A percentile compares a stretch with the other conserved stretches of the same genome.
These are phyloP conservation scores for Populus hybrid DNA, from an alignment of 441 rosid genomes.

Conservation along the genomic window DNA sequence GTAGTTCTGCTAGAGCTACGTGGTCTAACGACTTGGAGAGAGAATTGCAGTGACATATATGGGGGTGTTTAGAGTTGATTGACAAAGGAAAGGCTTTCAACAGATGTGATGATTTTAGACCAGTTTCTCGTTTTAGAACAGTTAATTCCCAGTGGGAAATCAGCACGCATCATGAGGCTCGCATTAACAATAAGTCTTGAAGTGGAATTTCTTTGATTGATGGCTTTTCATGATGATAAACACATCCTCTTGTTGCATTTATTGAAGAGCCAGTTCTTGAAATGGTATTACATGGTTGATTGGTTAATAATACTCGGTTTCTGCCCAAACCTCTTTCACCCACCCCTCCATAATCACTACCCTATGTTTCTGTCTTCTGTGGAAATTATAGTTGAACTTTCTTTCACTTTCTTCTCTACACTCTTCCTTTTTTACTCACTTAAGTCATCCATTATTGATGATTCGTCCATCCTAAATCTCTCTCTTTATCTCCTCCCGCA, in stretches of 20 bases:
- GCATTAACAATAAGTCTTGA: slow-evolving; percentile 13
- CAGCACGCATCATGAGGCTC: slow-evolving; percentile 9
- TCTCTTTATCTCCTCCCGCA: background rate
- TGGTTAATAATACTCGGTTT: slow-evolving; percentile 29
- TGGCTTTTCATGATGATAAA: slow-evolving; percentile 27
- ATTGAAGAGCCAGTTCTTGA: slow-evolving; percentile 49
- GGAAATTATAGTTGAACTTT: slow-evolving; percentile 8
- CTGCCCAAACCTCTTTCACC: slow-evolving; percentile 15
- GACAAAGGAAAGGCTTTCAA: background rate
- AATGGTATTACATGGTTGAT: slow-evolving; percentile 36
- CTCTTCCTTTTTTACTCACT: slow-evolving; percentile 11
- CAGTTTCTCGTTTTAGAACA: slow-evolving; percentile 6
- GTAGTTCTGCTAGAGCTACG: slow-evolving; percentile 16
- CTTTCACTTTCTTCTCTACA: background rate
- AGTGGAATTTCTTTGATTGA: slow-evolving; percentile 31
- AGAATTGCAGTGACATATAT: background rate
- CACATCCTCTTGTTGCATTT: slow-evolving; percentile 64
- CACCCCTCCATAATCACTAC: slow-evolving; percentile 9
- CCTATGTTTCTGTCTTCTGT: slow-evolving; percentile 10
- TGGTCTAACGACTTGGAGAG: background rate
- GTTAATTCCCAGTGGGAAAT: background rate
- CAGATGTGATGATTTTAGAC: background rate
- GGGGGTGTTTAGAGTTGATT: background rate
- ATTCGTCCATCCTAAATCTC: background rate
- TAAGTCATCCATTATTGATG: background rate